Base-by-base conservation (phyloP, 352 stramenopile species). In the Phytophthora rubi region DNA sequence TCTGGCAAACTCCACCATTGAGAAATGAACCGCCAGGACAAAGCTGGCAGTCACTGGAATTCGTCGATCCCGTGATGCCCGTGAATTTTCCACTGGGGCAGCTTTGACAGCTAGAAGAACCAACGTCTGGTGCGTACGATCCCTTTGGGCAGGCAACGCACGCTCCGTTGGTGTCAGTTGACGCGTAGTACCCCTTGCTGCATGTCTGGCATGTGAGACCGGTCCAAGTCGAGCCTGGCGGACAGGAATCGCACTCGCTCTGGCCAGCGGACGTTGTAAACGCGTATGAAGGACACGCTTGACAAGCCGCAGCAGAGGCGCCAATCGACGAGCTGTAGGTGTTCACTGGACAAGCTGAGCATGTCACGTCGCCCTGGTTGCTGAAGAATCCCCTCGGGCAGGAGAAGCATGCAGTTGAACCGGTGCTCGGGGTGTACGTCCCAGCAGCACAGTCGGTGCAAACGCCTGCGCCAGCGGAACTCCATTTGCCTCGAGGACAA, bases 301-400 rank as follows among this genome's bases (percentile, higher is more conserved):
- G 39, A 35, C 85, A 93, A 6, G 37, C 59, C 0, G 76, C 59
- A 16, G 49, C 54, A 16, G 68, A 57, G 6, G 70, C 60, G 1
- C 69, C 59, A 16, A 86, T 57, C 0, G 56, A 54, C 12, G 56
- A 53, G 35, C 71, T 85, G 54, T 74, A 88, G 0, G 81, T 91
- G 48, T 89, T 89, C 4, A 76, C 28, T 23, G 84, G 80, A 33
- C 86, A 94, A 9, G 78, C 53, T 0, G 62, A 60, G 26, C 86
- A 94, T 4, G 21, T 32, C 0, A 65, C 56, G 12, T 68, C 69
- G 1, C 75, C 71, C 2, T 21, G n/a, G 54, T 82, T 77, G 53
- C 84, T 92, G 73, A 80, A 90, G 62, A 87, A 90, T 5, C 86
- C 86, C 55, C 68, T 62, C 0, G 84, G 83, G 44, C 86, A 94